Conservation (phyloP, 495 filamentous ascomycete species). For the Penicillium atrosanguineum region DNA sequence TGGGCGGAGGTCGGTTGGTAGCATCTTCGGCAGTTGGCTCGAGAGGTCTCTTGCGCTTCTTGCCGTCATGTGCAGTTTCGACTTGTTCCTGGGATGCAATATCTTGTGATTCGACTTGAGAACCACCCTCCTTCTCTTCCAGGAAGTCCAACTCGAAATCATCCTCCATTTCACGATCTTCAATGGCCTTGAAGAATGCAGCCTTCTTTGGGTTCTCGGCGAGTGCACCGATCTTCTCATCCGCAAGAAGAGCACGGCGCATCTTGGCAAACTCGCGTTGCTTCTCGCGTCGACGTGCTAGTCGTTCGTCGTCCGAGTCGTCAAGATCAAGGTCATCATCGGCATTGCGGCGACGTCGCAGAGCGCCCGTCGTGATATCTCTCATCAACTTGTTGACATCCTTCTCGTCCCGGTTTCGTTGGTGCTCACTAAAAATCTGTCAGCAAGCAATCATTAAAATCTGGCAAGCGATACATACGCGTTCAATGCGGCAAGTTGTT, state of each 20-base stretch:
- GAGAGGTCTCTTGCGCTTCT: constrained; percentile 56
- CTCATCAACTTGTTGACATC: constrained; percentile 85
- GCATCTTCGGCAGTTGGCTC: constrained; percentile 42
- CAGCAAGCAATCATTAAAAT: constrained; percentile 8
- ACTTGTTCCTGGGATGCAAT: constrained; percentile 26
- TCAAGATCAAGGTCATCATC: constrained; percentile 76
- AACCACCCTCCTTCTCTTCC: constrained; percentile 48
- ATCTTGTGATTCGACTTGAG: constrained; percentile 45
- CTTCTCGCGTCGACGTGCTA: constrained; percentile 75
- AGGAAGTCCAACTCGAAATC: constrained; percentile 75
- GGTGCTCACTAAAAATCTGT: constrained; percentile 32
- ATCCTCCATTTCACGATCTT: constrained; percentile 77
- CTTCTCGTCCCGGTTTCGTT: constrained; percentile 60
- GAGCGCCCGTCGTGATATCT: constrained; percentile 82
- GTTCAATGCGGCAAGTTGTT: constrained; percentile 78
- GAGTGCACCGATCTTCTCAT: constrained; percentile 86
- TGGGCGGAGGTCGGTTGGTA: constrained; percentile 56
- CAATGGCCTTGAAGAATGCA: constrained; percentile 86
- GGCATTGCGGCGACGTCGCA: constrained; percentile 73
- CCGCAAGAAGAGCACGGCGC: constrained; percentile 83
- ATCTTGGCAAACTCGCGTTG: constrained; percentile 86
- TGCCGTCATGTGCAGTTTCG: constrained; percentile 25
- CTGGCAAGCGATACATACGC: constrained; percentile 60
- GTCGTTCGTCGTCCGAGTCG: constrained; percentile 81
- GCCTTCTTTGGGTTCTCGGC: constrained; percentile 85